Evolutionary conservation across 2,329 filamentous ascomycete genomes (phyloP), one percentile per base, ranked within the genome.

Genomic region (Ophiostoma fasciatum): DNA sequence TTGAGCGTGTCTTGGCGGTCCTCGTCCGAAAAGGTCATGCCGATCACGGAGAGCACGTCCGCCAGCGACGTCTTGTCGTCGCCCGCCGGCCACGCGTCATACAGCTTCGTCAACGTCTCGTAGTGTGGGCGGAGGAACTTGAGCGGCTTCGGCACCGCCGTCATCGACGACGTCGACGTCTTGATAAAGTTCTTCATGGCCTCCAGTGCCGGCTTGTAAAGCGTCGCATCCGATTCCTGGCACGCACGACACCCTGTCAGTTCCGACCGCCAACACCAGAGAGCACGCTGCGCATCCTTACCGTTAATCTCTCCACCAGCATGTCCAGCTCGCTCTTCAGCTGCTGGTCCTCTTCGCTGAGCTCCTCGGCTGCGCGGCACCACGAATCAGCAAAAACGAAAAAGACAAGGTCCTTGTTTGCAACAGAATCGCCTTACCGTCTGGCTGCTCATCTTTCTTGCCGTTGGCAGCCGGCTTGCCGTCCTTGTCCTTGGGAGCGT

Each of bases 121-220:
- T 96, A 98, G 60, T 98, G 88, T 48, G 88, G 90, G 64, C 90
- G 76, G 45, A 98, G 73, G 59, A 98, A 98, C 62, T 98, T 98
- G 51, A 98, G 71, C 23, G 90, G 90, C 63, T 98, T 98, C 18
- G 92, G 90, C 43, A 98, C 90, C 41, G 90, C 90, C 33, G 90
- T 98, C 90, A 98, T 98, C 31, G 92, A 98, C 41, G 87, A 96
- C 47, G 90, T 98, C 41, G 90, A 94, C 38, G 90, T 98, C 68
- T 94, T 96, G 68, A 98, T 98, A 55, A 84, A 92, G 52, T 78
- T 84, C 67, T 94, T 96, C 75, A 98, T 94, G 48, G 85, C 81
- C 60, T 96, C 87, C 48, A 98, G 68, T 37, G 90, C 82, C 41
- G 87, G 74, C 58, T 87, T 88, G 66, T 96, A 94, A 48, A 96